Evolutionary conservation across 2,329 filamentous ascomycete genomes (phyloP), one percentile per base, ranked within the genome.

Genomic region (Xylaria arbuscula): DNA sequence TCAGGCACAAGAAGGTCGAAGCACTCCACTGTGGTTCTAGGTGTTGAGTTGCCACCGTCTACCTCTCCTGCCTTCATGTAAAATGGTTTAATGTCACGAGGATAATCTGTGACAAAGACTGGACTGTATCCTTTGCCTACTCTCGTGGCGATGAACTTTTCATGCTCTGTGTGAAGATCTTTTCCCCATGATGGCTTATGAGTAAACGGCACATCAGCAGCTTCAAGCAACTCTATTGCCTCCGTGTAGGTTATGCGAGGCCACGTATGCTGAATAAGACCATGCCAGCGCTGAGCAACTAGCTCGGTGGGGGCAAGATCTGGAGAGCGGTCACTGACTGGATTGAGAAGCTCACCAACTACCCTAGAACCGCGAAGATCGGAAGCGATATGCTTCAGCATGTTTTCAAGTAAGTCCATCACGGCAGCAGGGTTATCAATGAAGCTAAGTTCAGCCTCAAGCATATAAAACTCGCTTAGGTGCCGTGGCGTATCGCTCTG

Each of bases 381-480:
- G 11, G 72, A 81, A 67, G 76, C 76, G 72, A 87, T 72, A 78
- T 83, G 83, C 50, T 88, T 88, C 59, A 98, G 83, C 86, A 97
- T 89, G 63, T 90, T 84, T 79, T 98, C 93, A 1, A 93, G 87
- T n/a, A 95, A 80, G 65, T 90, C 84, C 87, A 97, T 96, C 73
- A 99, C 85, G 32, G 87, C 83, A 36, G 86, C 82, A 72, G 97
- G 84, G 71, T 89, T 83, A 55, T 92, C 85, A 50, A 91, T 87
- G 78, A 97, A 97, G 75, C 89, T 91, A 78, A 94, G 84, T 80
- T 99, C 96, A 17, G 91, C 94, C 81, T 99, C 96, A 2, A 99
- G 87, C 96, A 99, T 98, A 82, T 98, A 98, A 76, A 99, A 98
- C 78, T 99, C 96, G 82, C 93, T 97, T 69, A 99, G 84, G 81